A percentile compares a stretch with the other conserved stretches of the same genome.
Conservation (phyloP, 1,284 basidiomycete genomes). For the Papiliotrema flavescens region DNA sequence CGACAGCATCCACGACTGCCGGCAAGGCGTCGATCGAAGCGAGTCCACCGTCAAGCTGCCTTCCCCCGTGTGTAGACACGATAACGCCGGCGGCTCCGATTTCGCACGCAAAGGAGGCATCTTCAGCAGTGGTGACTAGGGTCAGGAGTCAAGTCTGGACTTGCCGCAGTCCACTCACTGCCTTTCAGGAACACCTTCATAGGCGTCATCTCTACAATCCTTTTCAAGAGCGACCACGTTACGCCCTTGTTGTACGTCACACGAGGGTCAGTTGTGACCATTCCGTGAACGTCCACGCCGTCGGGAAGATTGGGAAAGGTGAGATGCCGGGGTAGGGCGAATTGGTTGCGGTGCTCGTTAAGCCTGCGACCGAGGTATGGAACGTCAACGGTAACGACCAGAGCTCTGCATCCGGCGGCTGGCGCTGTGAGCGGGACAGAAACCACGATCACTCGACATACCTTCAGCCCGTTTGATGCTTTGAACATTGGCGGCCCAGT, state of each 20-base stretch:
- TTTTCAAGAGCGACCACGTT: too few relatives aligned
- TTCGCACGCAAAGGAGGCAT: background rate
- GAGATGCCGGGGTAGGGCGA: constrained; percentile 10
- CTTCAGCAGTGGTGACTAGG: background rate
- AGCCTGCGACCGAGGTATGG: constrained; percentile 23
- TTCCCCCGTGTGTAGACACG: constrained; percentile 27
- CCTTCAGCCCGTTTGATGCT: constrained; percentile 26
- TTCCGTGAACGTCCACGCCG: constrained; percentile 4
- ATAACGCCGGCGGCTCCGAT: constrained; percentile 40
- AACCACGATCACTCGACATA: too few relatives aligned
- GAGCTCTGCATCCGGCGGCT: constrained; percentile 22
- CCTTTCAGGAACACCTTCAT: background rate
- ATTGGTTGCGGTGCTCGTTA: constrained; percentile 22
- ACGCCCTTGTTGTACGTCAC: too few relatives aligned
- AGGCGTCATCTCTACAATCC: too few relatives aligned
- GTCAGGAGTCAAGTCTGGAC: background rate
- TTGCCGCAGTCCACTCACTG: background rate
- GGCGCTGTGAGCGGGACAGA: too few relatives aligned
- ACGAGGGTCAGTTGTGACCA: too few relatives aligned
- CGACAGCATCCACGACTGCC: constrained; percentile 25
- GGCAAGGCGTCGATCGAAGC: constrained; percentile 25
- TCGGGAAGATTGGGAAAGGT: constrained; percentile 15
- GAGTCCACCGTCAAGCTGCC: constrained; percentile 37
- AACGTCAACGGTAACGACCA: constrained; percentile 29
- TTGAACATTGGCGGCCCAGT: constrained; percentile 18